Evolutionary conservation across 495 filamentous ascomycete genomes (phyloP), one percentile per base, ranked within the genome.

Genomic region (Neurospora sp.): DNA sequence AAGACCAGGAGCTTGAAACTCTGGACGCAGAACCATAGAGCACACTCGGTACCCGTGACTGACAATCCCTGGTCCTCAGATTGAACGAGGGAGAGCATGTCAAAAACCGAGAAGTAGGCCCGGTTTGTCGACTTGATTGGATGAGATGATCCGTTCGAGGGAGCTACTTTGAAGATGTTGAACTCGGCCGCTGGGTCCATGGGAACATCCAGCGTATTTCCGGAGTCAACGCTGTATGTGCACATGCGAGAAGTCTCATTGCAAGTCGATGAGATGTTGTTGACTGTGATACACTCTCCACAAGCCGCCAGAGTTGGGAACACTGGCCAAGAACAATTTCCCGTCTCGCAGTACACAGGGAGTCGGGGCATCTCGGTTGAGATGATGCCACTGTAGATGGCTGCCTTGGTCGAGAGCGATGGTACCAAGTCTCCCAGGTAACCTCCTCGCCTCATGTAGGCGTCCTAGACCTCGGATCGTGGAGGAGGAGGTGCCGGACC

Each of bases 351-450:
- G 10, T 75, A 73, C 5, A 75, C 75, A 5, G 74, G 73, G 10
- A 79, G 16, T 16, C 77, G 39, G 7, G 75, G 59, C 3, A 79
- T 74, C 23, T 77, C 73, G 27, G 69, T 73, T 1, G 79, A 77
- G 23, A 83, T 83, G 62, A 83, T 82, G 11, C 82, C 82, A 16
- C 80, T 76, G 41, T 83, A 83, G 12, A 83, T 76, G 9, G 81
- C 81, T 0, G 81, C 79, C 72, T 81, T 82, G 7, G 81, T 82
- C 2, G 81, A 82, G 18, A 83, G 72, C 23, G 71, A 69, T 4
- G 81, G 74, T 18, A 76, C 77, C 1, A 75, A 44, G 41, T 79
- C 80, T 81, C 40, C 69, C 14, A 70, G 72, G 69, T 14, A 72
- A 35, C n/a, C 39, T 74, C 77, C 75, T 38, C 75, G 59, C 14